A percentile compares a stretch with the other conserved stretches of the same genome.
phyloP scores from a whole-genome alignment of 164 flowering plant species.

The Amborella trichopoda region DNA sequence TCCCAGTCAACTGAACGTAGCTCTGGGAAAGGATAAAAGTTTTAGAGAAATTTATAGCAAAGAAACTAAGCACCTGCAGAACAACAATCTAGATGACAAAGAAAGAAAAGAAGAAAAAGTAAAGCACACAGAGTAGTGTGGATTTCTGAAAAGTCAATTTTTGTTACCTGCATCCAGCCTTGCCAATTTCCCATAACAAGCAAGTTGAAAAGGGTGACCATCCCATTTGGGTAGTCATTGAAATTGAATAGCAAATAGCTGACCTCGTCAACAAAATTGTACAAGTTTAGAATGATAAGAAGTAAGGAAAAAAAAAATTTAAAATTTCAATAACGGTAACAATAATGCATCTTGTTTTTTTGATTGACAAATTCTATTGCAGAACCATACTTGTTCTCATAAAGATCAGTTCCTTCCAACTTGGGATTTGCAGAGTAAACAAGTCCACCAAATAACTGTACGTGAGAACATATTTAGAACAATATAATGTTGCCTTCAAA shows the following conservation, averaged over 20 bases:
- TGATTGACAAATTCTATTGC: too few relatives aligned
- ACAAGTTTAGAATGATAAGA: too few relatives aligned
- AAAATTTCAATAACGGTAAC: too few relatives aligned
- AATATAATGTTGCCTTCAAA: too few relatives aligned
- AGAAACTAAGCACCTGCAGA: too few relatives aligned
- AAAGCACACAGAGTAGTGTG: too few relatives aligned
- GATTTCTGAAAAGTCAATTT: too few relatives aligned
- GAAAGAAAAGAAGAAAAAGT: too few relatives aligned
- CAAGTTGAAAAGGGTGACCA: conserved; percentile 95
- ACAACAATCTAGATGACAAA: too few relatives aligned
- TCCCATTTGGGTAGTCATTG: conserved; percentile 95
- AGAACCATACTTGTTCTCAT: conserved; percentile 84
- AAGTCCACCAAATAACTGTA: conserved; percentile 85
- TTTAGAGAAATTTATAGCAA: not conserved
- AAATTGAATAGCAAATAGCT: conserved; percentile 94
- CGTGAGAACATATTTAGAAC: too few relatives aligned
- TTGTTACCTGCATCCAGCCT: conserved; percentile 85
- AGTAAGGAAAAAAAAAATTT: too few relatives aligned
- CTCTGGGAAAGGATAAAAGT: conserved; percentile 35
- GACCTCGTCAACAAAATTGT: conserved; percentile 43
- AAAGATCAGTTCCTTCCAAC: conserved; percentile 47
- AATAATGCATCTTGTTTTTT: too few relatives aligned
- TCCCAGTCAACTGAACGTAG: conserved; percentile 69
- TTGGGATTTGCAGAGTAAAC: conserved; percentile 71
- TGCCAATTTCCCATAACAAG: conserved; percentile 91